Evolutionary conservation across 2,329 filamentous ascomycete genomes (phyloP), one percentile per base, ranked within the genome.

Genomic region (Lachnellula occidentalis): DNA sequence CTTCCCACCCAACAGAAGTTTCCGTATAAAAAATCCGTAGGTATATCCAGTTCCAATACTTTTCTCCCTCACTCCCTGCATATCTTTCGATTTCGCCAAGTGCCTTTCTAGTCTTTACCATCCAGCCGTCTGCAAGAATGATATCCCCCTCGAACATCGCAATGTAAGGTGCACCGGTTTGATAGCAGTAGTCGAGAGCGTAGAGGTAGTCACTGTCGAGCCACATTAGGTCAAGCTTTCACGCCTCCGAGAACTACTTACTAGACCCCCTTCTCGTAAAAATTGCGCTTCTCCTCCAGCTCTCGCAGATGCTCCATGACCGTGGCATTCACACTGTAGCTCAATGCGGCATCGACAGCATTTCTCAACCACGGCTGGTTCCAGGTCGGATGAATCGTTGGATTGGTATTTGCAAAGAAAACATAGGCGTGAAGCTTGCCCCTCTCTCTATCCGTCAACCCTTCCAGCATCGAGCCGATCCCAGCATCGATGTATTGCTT

Each of bases 111-210:
- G 68, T 68, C 46, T 67, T 67, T 6, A 63, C 53, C 36, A 71
- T 48, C 70, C 70, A 72, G 15, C 69, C 69, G n/a, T 69, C 66
- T 1, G 69, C 69, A 17, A 71, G 58, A 22, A 72, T 65, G 37
- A 71, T 67, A 43, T 72, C 69, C 58, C 72, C 70, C 55, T 72
- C 70, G 52, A 72, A 68, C 5, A 72, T 65, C 12, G 62, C 61
- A 17, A 68, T 71, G 49, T 70, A 72, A 3, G 66, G 64, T 1
- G 69, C 64, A 5, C 60, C 61, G 4, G 63, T 66, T 7, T 61
- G 24, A 17, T 67, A 60, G 54, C 69, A 72, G 34, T 55, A 34
- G 5, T 61, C 48, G 4, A 72, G 51, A 2, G 61, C 60, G 50
- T 71, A 67, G 34, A 61, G 60, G 48, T 71, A 71, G 49, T 71